Evolutionary conservation across 768 basidiomycete species (phyloP).

Genomic region (Tylopilus plumbeoviolaceoides): DNA sequence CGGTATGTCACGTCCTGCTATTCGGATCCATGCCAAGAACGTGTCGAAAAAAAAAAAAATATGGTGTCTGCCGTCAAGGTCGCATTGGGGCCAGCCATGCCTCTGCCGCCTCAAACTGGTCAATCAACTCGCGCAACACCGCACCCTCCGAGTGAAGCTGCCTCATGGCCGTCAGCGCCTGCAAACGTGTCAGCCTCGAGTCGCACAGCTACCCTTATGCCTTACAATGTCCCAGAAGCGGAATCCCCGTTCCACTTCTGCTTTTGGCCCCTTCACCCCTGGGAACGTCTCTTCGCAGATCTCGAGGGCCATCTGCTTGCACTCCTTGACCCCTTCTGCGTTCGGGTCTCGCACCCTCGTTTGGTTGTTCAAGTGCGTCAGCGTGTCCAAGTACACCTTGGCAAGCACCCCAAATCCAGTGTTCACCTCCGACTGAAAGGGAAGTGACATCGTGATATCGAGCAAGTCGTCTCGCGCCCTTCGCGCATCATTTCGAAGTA

Average conservation of each 20-base stretch:
- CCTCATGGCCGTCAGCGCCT: slow-evolving; percentile 87
- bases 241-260: slow-evolving; percentile 94
- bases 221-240: slow-evolving; percentile 98
- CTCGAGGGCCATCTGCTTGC: slow-evolving; percentile 82
- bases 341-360: slow-evolving; percentile 73
- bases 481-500: slow-evolving; percentile 84
- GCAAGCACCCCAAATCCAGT: slow-evolving; percentile 97
- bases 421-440: slow-evolving; percentile 95
- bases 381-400: slow-evolving; percentile 93
- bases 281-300: slow-evolving; percentile 94
- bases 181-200: slow-evolving; percentile 25
- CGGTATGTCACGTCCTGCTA: background rate
- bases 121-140: slow-evolving; percentile 82
- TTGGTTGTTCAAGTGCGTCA: slow-evolving; percentile 82
- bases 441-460: slow-evolving; percentile 87
- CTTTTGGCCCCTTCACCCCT: slow-evolving; percentile 81
- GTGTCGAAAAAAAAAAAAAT: background rate
- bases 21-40: background rate
- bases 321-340: slow-evolving; percentile 74
- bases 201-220: slow-evolving; percentile 9
- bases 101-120: slow-evolving; percentile 95
- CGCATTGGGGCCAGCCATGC: slow-evolving; percentile 91
- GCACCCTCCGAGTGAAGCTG: slow-evolving; percentile 80
- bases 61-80: slow-evolving; percentile 46
- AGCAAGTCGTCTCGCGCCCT: slow-evolving; percentile 85